Conservation (phyloP, 257 asterid species). For the Solanum rostratum region DNA sequence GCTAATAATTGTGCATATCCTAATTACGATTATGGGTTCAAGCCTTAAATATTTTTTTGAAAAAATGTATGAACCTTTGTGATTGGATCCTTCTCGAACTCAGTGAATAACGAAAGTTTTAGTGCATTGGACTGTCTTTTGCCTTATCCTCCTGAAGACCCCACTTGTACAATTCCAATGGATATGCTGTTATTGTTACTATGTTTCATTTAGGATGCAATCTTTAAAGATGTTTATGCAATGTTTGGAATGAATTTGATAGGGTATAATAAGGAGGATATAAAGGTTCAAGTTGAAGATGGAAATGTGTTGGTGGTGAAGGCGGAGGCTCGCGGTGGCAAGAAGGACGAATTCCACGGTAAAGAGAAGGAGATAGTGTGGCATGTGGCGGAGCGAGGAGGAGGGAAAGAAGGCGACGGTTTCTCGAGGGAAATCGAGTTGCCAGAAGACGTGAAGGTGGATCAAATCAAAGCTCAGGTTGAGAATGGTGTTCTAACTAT, state of each 20-base stretch:
- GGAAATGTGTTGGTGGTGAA: conserved; percentile 53
- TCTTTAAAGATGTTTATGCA: background rate
- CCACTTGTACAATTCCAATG: too few species aligned
- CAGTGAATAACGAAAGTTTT: too few species aligned
- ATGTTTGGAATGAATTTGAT: background rate
- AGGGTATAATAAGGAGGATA: conserved; percentile 64
- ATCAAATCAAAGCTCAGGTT: conserved; percentile 64
- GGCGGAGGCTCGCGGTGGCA: conserved; percentile 25
- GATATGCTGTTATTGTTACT: background rate
- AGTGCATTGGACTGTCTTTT: too few species aligned
- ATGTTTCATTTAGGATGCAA: background rate
- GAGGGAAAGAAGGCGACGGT: conserved; percentile 26
- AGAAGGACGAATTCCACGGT: conserved; percentile 17
- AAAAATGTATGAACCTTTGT: too few species aligned
- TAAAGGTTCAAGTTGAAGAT: conserved; percentile 65
- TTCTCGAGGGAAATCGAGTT: conserved; percentile 54
- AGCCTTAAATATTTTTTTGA: too few species aligned
- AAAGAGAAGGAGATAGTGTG: conserved; percentile 49
- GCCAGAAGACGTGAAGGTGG: conserved; percentile 69
- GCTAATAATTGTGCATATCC: too few species aligned
- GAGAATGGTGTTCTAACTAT: conserved; percentile 78
- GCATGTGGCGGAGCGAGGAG: conserved; percentile 81
- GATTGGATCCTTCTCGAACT: too few species aligned
- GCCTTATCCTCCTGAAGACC: too few species aligned
- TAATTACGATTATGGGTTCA: too few species aligned